Evolutionary conservation across 2,329 filamentous ascomycete genomes (phyloP).

Genomic region (Emericellopsis atlantica): DNA sequence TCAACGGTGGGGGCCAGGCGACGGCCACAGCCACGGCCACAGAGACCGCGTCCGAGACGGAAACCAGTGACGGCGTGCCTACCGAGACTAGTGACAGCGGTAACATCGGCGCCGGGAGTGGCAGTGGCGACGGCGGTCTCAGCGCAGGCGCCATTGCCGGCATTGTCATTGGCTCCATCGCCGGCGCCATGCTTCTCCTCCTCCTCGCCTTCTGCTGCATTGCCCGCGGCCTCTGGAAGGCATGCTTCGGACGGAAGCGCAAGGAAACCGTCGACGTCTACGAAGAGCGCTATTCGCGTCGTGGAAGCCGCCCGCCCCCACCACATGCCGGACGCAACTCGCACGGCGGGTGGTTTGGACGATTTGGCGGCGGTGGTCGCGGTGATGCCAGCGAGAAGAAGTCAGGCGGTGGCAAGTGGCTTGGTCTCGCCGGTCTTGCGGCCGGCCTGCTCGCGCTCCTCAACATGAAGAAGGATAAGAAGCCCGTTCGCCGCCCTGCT

Average conservation of each 20-base stretch:
- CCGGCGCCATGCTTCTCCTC: constrained; percentile 52
- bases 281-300: constrained; percentile 48
- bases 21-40: constrained; percentile 32
- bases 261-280: constrained; percentile 43
- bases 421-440: constrained; percentile 37
- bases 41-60: constrained; percentile 36
- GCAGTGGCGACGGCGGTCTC: constrained; percentile 30
- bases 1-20: constrained; percentile 35
- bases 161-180: constrained; percentile 64
- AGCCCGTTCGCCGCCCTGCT: constrained; percentile 25
- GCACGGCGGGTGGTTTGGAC: constrained; percentile 44
- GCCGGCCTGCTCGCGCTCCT: constrained; percentile 40
- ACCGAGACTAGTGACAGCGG: constrained; percentile 30
- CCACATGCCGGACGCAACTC: constrained; percentile 35
- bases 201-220: constrained; percentile 68
- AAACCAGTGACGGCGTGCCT: constrained; percentile 30
- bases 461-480: constrained; percentile 39
- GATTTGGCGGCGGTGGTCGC: constrained; percentile 20
- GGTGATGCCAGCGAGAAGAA: constrained; percentile 27
- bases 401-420: constrained; percentile 35
- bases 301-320: constrained; percentile 26
- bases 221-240: constrained; percentile 47
- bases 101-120: constrained; percentile 18
- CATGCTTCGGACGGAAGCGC: constrained; percentile 47
- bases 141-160: constrained; percentile 67